Percentiles rank a stretch among this genome's conserved stretches.
These are phyloP conservation scores for Clitoria ternatea DNA, from an alignment of 306 rosid genomes.

Conservation along the genomic window DNA sequence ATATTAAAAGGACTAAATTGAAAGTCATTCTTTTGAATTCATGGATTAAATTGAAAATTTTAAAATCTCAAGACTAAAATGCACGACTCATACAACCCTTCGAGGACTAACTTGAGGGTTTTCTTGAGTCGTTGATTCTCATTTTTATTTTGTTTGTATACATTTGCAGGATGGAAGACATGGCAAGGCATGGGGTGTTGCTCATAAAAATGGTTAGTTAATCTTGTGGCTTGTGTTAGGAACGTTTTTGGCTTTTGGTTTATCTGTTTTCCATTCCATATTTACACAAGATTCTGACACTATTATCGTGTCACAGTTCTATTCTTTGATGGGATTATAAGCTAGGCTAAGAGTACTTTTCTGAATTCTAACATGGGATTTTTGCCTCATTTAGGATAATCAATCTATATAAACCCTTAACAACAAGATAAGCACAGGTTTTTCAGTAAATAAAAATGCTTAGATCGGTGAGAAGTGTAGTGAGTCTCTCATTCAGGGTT, in stretches of 20 bases:
- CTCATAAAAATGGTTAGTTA: slow-evolving; percentile 78
- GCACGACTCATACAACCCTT: too few species aligned
- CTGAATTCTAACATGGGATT: neutral
- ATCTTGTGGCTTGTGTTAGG: neutral
- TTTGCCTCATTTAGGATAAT: neutral
- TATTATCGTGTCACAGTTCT: neutral
- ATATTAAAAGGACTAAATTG: too few species aligned
- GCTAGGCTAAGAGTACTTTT: neutral
- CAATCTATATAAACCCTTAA: neutral
- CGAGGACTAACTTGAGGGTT: too few species aligned
- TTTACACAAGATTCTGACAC: neutral
- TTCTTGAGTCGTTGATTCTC: neutral
- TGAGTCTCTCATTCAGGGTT: neutral
- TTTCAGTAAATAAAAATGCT: neutral
- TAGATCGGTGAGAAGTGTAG: neutral
- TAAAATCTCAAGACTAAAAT: too few species aligned
- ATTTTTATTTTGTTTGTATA: neutral
- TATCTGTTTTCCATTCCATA: neutral
- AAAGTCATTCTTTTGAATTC: too few species aligned
- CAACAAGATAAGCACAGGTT: neutral
- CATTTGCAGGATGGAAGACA: slow-evolving; percentile 73
- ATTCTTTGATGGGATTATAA: neutral
- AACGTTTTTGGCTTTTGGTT: neutral
- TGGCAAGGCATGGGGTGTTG: slow-evolving; percentile 98
- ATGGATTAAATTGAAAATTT: too few species aligned